Evolutionary conservation across 352 stramenopile genomes (phyloP), one percentile per base, ranked within the genome.

Genomic region (Pythium biforme): DNA sequence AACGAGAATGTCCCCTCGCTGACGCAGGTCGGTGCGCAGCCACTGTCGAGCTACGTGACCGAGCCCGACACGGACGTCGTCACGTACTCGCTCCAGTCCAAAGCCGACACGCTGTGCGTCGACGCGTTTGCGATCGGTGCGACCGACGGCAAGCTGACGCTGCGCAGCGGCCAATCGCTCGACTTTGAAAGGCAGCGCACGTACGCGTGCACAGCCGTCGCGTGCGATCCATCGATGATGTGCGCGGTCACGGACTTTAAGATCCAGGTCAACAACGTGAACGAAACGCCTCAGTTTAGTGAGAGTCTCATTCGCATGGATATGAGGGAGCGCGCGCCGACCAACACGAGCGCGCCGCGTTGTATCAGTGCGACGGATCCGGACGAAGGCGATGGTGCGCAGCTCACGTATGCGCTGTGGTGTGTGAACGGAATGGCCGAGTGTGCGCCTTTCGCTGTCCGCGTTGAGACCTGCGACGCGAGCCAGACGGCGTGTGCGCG

Each of bases 151-250:
- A 57, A 64, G 25, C 55, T 89, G 1, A 69, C 49, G 8, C 61
- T 86, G 46, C 68, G 73, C 11, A 46, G 0, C 19, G 69, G 68
- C 0, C 62, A 64, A 15, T 53, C 47, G 0, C 31, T 89, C 8
- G 69, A 89, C 64, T 86, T 71, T 29, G 79, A 89, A 47, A 26
- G 59, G 10, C 62, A 71, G 40, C 64, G 59, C 20, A 60, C 55
- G 0, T 89, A 73, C 23, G 54, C 74, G 39, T 89, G 79, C 56
- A 89, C 79, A 2, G 53, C 81, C 17, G 79, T 76, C 0, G 73
- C 61, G 0, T 89, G 79, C 48, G 79, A 89, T 77, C 69, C 73
- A 23, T 67, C 29, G 0, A 70, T 74, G 45, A 81, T 83, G 68
- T 89, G 77, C 62, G 72, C 65, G 1, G 66, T 75, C 1, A 56